Evolutionary conservation across 345 rosid genomes (phyloP).

Genomic region (Eucalyptus regnans): DNA sequence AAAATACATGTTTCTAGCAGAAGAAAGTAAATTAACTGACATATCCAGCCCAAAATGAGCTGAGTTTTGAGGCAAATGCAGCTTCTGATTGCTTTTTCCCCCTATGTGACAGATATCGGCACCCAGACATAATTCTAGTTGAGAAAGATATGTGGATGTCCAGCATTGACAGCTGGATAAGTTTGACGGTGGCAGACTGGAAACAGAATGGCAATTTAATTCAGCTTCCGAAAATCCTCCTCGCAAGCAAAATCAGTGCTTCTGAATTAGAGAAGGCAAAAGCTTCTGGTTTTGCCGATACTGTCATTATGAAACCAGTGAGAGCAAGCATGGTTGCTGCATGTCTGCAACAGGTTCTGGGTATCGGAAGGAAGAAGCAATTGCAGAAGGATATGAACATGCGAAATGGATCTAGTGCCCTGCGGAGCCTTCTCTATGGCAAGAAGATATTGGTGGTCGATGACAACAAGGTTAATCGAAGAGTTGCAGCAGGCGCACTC

Average conservation of each 20-base stretch:
- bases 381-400: conserved; percentile 19
- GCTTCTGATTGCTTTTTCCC: background rate
- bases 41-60: background rate
- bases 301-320: conserved; percentile 84
- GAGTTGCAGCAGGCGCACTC: conserved; percentile 92
- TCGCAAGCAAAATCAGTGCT: conserved; percentile 64
- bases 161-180: conserved; percentile 29
- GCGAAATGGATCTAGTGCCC: conserved; percentile 32
- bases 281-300: conserved; percentile 81
- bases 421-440: conserved; percentile 51
- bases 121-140: conserved; percentile 59
- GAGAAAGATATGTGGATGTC: conserved; percentile 89
- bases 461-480: conserved; percentile 78
- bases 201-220: conserved; percentile 34
- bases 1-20: background rate
- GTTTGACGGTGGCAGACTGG: conserved; percentile 16
- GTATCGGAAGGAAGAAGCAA: conserved; percentile 45
- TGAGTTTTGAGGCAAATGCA: background rate
- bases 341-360: conserved; percentile 79
- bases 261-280: conserved; percentile 61
- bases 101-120: background rate
- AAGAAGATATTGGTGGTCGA: conserved; percentile 90
- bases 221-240: conserved; percentile 60
- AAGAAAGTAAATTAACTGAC: background rate
- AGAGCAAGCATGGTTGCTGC: conserved; percentile 97